phyloP scores from a whole-genome alignment of 441 rosid genomes.

The Cnidoscolus chayamansa region DNA sequence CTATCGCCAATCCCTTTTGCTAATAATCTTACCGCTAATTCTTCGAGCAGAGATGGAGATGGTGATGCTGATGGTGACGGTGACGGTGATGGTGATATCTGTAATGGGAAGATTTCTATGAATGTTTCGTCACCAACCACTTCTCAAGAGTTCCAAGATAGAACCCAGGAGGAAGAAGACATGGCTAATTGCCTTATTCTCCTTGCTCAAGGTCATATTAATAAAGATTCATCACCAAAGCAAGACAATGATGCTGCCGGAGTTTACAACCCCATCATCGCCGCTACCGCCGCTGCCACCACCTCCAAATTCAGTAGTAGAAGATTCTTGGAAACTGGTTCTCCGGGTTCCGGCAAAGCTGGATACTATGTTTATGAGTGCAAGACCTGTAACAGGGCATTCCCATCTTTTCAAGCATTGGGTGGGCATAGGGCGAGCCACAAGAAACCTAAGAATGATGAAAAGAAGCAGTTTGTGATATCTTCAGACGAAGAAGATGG shows the following conservation, averaged over 20 bases:
- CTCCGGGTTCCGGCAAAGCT: constrained; percentile 43
- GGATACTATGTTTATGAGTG: constrained; percentile 85
- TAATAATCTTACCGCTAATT: constrained; percentile 29
- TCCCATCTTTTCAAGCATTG: constrained; percentile 90
- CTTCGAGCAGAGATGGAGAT: constrained; percentile 18
- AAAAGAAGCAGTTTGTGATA: constrained; percentile 21
- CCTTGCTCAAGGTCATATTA: constrained; percentile 62
- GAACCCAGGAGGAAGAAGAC: constrained; percentile 73
- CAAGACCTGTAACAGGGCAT: constrained; percentile 79
- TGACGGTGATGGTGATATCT: neutral
- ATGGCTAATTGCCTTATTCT: constrained; percentile 94
- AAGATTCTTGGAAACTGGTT: constrained; percentile 56
- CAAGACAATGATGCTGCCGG: constrained; percentile 1
- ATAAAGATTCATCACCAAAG: constrained; percentile 19
- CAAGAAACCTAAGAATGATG: constrained; percentile 56
- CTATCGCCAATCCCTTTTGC: constrained; percentile 59
- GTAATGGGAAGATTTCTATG: neutral
- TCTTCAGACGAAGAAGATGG: constrained; percentile 48
- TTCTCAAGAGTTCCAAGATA: constrained; percentile 35
- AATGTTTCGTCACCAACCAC: constrained; percentile 32
- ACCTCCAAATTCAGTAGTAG: constrained; percentile 50
- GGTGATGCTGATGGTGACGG: neutral
- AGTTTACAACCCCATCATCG: neutral
- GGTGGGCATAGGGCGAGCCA: constrained; percentile 98
- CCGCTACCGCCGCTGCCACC: too few species aligned